Evolutionary conservation across 2,329 filamentous ascomycete genomes (phyloP).

Genomic region (Pestalotiopsis sp.): DNA sequence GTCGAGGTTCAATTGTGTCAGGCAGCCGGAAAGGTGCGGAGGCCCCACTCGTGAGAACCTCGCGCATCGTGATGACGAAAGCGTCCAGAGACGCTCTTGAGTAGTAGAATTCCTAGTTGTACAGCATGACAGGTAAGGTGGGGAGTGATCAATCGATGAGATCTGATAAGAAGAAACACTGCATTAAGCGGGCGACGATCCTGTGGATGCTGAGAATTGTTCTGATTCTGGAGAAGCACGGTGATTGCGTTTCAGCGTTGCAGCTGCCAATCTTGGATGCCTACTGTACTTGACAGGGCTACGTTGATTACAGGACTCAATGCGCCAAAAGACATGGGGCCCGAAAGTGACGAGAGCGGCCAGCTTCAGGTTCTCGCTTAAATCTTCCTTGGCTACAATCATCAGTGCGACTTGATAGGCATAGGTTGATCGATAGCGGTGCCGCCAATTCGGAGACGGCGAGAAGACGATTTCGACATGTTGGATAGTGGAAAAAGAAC

Average conservation of each 20-base stretch:
- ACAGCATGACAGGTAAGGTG: not conserved
- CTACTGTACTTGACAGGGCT: not conserved
- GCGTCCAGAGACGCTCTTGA: not conserved
- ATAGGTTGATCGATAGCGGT: not conserved
- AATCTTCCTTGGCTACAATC: not conserved
- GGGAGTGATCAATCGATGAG: not conserved
- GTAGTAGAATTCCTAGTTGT: not conserved
- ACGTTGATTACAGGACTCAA: not conserved
- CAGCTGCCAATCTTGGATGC: not conserved
- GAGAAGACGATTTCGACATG: no score
- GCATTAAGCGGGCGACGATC: not conserved
- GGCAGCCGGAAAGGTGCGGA: slow-evolving; percentile 10
- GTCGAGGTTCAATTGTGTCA: not conserved
- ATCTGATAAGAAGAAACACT: not conserved
- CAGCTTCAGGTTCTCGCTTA: not conserved
- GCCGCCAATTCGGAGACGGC: not conserved
- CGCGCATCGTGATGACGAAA: slow-evolving; percentile 8
- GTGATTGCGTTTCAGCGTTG: not conserved
- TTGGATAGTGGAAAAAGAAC: no score
- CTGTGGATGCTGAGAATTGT: not conserved
- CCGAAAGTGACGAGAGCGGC: not conserved
- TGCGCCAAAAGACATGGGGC: not conserved
- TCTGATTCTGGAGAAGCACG: not conserved
- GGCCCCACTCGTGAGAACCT: not conserved
- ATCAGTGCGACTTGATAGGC: not conserved